Evolutionary conservation across 139 green algal species (phyloP), one percentile per base, ranked within the genome.

Genomic region (Ettlia oleoabundans): DNA sequence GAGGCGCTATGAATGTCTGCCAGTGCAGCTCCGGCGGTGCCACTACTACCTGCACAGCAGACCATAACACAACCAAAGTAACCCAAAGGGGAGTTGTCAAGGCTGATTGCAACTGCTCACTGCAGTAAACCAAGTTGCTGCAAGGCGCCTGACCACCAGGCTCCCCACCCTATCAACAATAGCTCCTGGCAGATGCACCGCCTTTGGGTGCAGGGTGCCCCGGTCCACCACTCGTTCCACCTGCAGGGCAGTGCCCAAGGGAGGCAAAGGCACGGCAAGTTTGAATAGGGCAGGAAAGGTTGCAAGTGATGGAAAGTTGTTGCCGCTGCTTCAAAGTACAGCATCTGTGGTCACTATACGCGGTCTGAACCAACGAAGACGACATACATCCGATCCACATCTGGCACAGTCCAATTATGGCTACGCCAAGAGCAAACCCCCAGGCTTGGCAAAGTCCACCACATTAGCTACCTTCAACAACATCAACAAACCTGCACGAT

Each of bases 181-280:
- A 0, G 75, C 78, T 26, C 80, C 86, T 18, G 86, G 84, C 38
- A 91, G 86, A 47, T 89, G 86, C 2, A 89, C 86, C 2, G 35
- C 8, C 32, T 72, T 51, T 5, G 86, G 47, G 37, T 69, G 74
- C 30, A 92, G 51, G 37, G 70, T 84, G 72, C 81, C 70, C 19
- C 75, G 51, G 28, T 88, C 84, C 52, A 89, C 82, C 19, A 92
- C 30, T 2, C 86, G 68, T 62, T 90, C 80, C 19, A 92, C 88
- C 65, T 79, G 70, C 5, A 33, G n/a, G n/a, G n/a, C n/a, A 24
- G 1, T 2, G 33, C 37, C 6, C 13, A 35, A 37, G 19, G 21
- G n/a, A 1, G 18, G 15, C 35, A 52, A 58, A 24, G 47, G 13
- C 10, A 15, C 47, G 13, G 47, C 47, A 15, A 10, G 47, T 58